Percentiles rank a stretch among this genome's conserved stretches.
Evolutionary conservation across 805 yeast genomes (phyloP).

Genomic region (Wickerhamiella shivajii): DNA sequence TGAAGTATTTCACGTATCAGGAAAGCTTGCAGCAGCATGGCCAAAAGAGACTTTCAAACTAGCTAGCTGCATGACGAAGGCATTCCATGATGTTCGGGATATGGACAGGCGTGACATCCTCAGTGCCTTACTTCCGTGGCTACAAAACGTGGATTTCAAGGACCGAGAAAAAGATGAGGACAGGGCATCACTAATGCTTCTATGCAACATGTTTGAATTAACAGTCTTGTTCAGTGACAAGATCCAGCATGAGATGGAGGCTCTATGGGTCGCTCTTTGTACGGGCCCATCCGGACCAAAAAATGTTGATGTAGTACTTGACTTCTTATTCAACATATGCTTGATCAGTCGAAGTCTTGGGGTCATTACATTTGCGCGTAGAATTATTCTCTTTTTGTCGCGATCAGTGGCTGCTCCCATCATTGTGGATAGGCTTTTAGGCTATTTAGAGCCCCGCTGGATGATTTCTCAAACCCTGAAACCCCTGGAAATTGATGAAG

Average conservation of each 20-base stretch:
- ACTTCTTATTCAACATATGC: conserved; percentile 53
- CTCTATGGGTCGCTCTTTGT: conserved; percentile 91
- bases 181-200: conserved; percentile 37
- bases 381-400: conserved; percentile 57
- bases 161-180: conserved; percentile 20
- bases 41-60: conserved; percentile 46
- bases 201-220: conserved; percentile 69
- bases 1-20: conserved; percentile 66
- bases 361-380: conserved; percentile 68
- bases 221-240: conserved; percentile 62
- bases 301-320: conserved; percentile 59
- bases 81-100: conserved; percentile 45
- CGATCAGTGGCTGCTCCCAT: conserved; percentile 38
- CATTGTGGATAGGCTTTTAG: conserved; percentile 44
- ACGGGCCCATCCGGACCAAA: conserved; percentile 40
- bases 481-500: conserved; percentile 22
- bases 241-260: conserved; percentile 79
- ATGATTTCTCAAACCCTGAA: conserved; percentile 65
- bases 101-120: conserved; percentile 62
- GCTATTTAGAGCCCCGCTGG: conserved; percentile 63
- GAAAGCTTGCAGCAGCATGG: conserved; percentile 46
- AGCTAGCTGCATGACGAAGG: conserved; percentile 58
- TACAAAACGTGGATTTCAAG: conserved; percentile 61
- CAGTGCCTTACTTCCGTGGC: conserved; percentile 80
- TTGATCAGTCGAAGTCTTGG: conserved; percentile 53